phyloP scores from a whole-genome alignment of 1,284 basidiomycete genomes.

The Stereum hirsutum region DNA sequence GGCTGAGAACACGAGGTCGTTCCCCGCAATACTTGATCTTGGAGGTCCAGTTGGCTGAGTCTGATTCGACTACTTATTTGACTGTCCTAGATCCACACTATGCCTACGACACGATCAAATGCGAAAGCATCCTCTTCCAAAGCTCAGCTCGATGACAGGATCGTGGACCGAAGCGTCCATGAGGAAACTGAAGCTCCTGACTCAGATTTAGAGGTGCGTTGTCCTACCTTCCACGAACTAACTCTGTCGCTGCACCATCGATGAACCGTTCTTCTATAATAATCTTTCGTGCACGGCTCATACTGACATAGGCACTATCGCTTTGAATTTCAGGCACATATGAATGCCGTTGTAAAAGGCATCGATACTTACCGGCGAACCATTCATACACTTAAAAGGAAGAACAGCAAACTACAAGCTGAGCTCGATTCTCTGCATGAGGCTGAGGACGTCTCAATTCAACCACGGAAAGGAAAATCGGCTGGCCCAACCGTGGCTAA shows the following conservation, averaged over 20 bases:
- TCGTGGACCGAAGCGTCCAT: not conserved
- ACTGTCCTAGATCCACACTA: too few relatives aligned
- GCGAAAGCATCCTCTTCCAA: conserved; percentile 1
- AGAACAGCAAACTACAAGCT: conserved; percentile 17
- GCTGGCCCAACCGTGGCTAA: conserved; percentile 11
- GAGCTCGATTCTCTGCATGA: conserved; percentile 18
- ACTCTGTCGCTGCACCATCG: not conserved
- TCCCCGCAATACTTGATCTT: too few relatives aligned
- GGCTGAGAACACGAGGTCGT: too few relatives aligned
- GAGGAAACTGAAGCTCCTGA: not conserved
- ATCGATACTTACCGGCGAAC: conserved; percentile 14
- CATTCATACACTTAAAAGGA: conserved; percentile 12
- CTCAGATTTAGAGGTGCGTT: not conserved
- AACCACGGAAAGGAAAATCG: conserved; percentile 17
- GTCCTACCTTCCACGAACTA: not conserved
- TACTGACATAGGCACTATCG: not conserved
- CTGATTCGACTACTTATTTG: too few relatives aligned
- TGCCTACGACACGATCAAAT: not conserved
- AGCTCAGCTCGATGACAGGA: not conserved
- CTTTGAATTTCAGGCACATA: conserved; percentile 13
- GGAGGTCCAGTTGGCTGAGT: too few relatives aligned
- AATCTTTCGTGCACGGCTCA: not conserved
- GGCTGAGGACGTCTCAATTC: conserved; percentile 15
- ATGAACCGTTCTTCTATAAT: not conserved
- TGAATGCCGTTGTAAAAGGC: conserved; percentile 15